A percentile compares a stretch with the other conserved stretches of the same genome.
These are phyloP conservation scores for Plasmodium vinckei DNA, from an alignment of 169 alveolate species.

Conservation along the genomic window DNA sequence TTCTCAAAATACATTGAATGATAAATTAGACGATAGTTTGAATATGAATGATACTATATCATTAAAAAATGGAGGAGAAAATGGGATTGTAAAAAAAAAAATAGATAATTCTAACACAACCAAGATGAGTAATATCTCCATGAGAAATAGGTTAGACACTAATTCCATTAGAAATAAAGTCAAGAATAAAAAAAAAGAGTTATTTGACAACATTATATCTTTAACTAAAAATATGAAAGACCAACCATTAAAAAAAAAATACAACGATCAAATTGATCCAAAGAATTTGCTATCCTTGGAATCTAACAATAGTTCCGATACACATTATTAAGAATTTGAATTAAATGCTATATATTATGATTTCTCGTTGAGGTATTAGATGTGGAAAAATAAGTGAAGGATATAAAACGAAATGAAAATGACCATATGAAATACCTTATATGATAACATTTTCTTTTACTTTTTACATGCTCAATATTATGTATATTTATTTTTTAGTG, in stretches of 20 bases:
- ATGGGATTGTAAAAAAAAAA: not conserved
- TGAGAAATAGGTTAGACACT: not conserved
- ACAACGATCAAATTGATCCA: constrained; percentile 37
- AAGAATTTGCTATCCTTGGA: constrained; percentile 39
- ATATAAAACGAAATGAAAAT: not conserved
- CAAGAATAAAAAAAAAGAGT: constrained; percentile 45
- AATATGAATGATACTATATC: too few species aligned
- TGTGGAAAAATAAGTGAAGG: not conserved
- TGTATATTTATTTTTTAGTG: too few species aligned
- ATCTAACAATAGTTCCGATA: constrained; percentile 45
- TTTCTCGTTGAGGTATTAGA: too few species aligned
- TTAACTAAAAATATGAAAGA: constrained; percentile 70
- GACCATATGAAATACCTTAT: too few species aligned
- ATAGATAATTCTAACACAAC: not conserved
- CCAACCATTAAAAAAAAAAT: constrained; percentile 50
- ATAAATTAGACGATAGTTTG: too few species aligned
- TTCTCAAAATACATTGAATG: too few species aligned
- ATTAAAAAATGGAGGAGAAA: not conserved
- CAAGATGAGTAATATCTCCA: not conserved
- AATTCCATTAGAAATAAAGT: constrained; percentile 44
- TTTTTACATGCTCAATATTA: too few species aligned
- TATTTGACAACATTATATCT: constrained; percentile 61
- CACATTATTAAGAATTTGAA: not conserved
- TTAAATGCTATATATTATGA: not conserved
- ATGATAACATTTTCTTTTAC: too few species aligned